Evolutionary conservation across 176 grass and related monocot species (phyloP).

Genomic region (Urochloa ruziziensis): DNA sequence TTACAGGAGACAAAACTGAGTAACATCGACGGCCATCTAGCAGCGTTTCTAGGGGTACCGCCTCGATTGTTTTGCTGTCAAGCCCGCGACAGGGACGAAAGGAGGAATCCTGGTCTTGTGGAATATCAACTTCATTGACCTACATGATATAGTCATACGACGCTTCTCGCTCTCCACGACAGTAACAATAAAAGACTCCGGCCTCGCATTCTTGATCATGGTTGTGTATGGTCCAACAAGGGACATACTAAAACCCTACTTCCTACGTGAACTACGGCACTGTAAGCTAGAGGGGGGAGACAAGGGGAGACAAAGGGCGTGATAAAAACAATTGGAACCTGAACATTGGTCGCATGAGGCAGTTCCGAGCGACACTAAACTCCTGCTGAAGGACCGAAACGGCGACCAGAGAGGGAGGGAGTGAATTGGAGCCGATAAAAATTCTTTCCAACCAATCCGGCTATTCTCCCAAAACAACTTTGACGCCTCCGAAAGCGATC

Average conservation of each 20-base stretch:
- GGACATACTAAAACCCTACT: background rate
- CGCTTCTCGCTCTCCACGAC: background rate
- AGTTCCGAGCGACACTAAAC: background rate
- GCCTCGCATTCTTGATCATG: background rate
- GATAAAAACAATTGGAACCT: background rate
- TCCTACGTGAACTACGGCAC: background rate
- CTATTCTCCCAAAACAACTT: too few species aligned
- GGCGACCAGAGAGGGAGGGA: too few species aligned
- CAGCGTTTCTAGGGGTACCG: too few species aligned
- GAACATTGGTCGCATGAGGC: background rate
- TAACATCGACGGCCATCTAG: too few species aligned
- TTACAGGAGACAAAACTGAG: too few species aligned
- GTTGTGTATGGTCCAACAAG: background rate
- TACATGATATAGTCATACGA: background rate
- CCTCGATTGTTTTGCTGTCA: background rate
- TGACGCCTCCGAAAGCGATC: too few species aligned
- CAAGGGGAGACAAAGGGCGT: background rate
- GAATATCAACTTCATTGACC: background rate
- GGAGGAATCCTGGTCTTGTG: background rate
- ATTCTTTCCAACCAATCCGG: too few species aligned
- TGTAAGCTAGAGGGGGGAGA: background rate
- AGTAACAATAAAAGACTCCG: background rate
- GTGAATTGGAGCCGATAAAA: too few species aligned
- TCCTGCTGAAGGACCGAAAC: too few species aligned
- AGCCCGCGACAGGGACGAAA: background rate